Base-by-base conservation (phyloP, 2,329 filamentous ascomycete species). In the Amphichorda felina region DNA sequence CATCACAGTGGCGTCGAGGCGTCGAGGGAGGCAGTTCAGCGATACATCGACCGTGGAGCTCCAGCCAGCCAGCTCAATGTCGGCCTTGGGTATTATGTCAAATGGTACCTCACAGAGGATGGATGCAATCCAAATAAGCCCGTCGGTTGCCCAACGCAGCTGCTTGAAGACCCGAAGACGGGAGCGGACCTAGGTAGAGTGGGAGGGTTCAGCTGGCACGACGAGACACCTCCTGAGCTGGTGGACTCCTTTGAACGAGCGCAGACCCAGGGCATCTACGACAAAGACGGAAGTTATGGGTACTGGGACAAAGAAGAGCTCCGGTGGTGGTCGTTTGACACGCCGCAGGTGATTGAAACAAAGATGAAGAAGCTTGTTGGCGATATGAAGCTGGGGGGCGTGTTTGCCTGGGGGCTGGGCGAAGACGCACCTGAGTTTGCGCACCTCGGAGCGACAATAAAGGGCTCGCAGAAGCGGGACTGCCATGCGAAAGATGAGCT, bases 281-380 rank as follows among this genome's bases (percentile, higher is more conserved):
- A 50, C 19, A 43, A 47, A 0, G 81, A 86, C 42, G 81, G 79
- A 15, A 82, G 79, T 0, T 70, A 76, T 50, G 84, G 79, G 50
- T 85, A 73, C 55, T 82, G 72, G 64, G 82, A 87, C 47, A 40
- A 50, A 1, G 42, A 57, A 4, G 62, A 72, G 43, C 56, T 68
- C 36, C 50, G 79, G 21, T 87, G 81, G 68, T 87, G 82, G 82
- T 78, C 78, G 0, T 86, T 77, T 63, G 82, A 87, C 40, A 81
- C 75, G 0, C 63, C 68, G 0, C 61, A 64, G 7, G 63, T 75
- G 10, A 76, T 87, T 34, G 45, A 52, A 10, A 59, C 61, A 38
- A 87, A 87, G 57, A 73, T 84, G 39, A 56, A 64, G 4, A 51
- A 67, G 4, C 66, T 87, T 25, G 63, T 83, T 3, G 57, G 63